A percentile compares a stretch with the other conserved stretches of the same genome.
These are phyloP conservation scores for Daldinia bambusicola DNA, from an alignment of 495 filamentous ascomycete genomes.

Conservation along the genomic window DNA sequence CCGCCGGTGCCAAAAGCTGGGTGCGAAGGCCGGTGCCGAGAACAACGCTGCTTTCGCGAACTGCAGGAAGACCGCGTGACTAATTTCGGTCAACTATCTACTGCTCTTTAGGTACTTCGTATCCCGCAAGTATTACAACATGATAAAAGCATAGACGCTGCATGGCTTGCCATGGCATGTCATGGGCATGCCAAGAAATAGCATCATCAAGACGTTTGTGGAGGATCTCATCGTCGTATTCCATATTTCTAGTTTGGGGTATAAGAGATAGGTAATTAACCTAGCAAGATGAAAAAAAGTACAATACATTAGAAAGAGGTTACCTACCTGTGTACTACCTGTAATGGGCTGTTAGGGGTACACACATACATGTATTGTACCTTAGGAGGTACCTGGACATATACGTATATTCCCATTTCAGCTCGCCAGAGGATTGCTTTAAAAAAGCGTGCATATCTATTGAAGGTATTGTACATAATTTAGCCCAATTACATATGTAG, in stretches of 20 bases:
- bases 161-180: neutral
- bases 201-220: conserved; percentile 18
- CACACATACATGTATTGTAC: too few relatives aligned
- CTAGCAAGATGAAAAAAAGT: conserved; percentile 9
- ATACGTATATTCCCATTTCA: too few relatives aligned
- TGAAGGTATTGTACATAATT: too few relatives aligned
- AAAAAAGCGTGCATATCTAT: neutral
- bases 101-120: neutral
- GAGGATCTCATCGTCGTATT: conserved; percentile 24
- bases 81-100: conserved; percentile 8
- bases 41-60: neutral
- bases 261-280: neutral
- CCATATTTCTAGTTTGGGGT: conserved; percentile 1
- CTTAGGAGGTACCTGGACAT: too few relatives aligned
- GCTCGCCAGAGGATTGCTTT: neutral
- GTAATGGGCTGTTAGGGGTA: too few relatives aligned
- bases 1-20: neutral
- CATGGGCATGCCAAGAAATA: conserved; percentile 1
- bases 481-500: too few relatives aligned
- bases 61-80: conserved; percentile 3
- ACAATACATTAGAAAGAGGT: conserved; percentile 15
- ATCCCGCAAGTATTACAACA: conserved; percentile 6
- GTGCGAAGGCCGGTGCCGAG: neutral
- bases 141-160: neutral
- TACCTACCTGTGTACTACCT: too few relatives aligned